A percentile compares a stretch with the other conserved stretches of the same genome.
Evolutionary conservation across 805 yeast species (phyloP).

Genomic region (Yamadazyma paraphyllophila): DNA sequence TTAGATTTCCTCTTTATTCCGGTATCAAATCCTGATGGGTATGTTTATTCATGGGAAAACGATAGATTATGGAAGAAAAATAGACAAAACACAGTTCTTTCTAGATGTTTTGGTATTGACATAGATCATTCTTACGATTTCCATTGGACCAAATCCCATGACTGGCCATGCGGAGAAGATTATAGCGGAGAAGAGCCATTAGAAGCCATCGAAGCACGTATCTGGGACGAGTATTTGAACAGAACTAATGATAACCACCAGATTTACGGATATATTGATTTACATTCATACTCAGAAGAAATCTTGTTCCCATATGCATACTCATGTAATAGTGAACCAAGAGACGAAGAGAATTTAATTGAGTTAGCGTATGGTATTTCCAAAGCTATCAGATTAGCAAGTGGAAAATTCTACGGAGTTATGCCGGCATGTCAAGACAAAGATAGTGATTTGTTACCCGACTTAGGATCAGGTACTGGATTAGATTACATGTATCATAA

Average conservation of each 20-base stretch:
- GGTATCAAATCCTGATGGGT: constrained; percentile 88
- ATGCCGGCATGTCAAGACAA: constrained; percentile 77
- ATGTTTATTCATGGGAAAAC: constrained; percentile 72
- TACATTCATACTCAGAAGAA: constrained; percentile 85
- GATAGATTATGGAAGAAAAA: constrained; percentile 90
- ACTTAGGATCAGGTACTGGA: constrained; percentile 75
- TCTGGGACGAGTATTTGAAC: constrained; percentile 42
- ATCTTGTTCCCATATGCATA: constrained; percentile 80
- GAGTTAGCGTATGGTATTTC: constrained; percentile 81
- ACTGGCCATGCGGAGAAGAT: constrained; percentile 79
- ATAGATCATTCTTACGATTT: constrained; percentile 80
- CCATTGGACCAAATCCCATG: constrained; percentile 62
- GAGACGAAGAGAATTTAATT: constrained; percentile 76
- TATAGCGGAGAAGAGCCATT: constrained; percentile 75
- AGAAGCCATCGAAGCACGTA: constrained; percentile 44
- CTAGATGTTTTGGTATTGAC: constrained; percentile 78
- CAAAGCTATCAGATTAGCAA: constrained; percentile 62
- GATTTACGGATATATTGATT: constrained; percentile 74
- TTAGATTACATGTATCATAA: constrained; percentile 83
- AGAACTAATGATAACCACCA: constrained; percentile 51
- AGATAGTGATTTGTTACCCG: constrained; percentile 70
- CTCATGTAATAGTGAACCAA: constrained; percentile 68
- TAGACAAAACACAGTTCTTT: constrained; percentile 64
- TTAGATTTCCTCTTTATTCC: constrained; percentile 79
- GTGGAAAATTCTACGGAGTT: constrained; percentile 68